Base-by-base conservation (phyloP, 441 rosid genomes). In the Pelargonium cotyledonis region DNA sequence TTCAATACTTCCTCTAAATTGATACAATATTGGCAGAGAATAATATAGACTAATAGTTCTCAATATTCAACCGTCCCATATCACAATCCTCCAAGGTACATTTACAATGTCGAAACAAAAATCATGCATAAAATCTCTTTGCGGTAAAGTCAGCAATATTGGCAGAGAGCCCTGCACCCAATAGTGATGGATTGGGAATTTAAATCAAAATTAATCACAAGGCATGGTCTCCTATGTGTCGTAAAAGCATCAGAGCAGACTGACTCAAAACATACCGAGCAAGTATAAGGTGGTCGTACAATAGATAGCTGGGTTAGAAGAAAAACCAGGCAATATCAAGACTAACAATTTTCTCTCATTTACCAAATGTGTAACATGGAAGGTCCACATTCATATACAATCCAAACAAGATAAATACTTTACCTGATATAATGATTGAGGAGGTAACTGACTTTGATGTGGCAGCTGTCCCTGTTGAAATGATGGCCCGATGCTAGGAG, bases 391-490 rank as follows among this genome's bases (percentile, higher is more conserved):
- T 47, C 12, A n/a, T 47, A 9, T 47, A 2, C 11, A 47, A 47
- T 9, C 55, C 4, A 47, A 47, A 15, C 12, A 12, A 11, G 55
- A 8, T 0, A 47, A 5, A 47, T 1, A 1, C 2, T 47, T 47
- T 47, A 89, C 97, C 88, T 87, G 94, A 78, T 87, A 89, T 62
- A 80, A 31, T 26, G 81, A 70, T 57, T 80, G 87, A 58, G 79
- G 77, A 19, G 81, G 82, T 64, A 81, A 80, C 73, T 89, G 96
- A 76, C 73, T 86, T 62, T 83, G 80, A 67, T 71, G 80, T 65
- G 85, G 81, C 64, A 81, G 80, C 79, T 90, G 97, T 68, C 88
- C 91, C 79, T 79, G 95, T 44, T 84, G 84, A 76, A 84, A 89
- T 44, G 89, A 86, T 70, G 82, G 81, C 71, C 87, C 87, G 51